Percentiles rank a stretch among this genome's conserved stretches.
Conservation (phyloP, 768 basidiomycete species). For the Gymnopilus dilepis region DNA sequence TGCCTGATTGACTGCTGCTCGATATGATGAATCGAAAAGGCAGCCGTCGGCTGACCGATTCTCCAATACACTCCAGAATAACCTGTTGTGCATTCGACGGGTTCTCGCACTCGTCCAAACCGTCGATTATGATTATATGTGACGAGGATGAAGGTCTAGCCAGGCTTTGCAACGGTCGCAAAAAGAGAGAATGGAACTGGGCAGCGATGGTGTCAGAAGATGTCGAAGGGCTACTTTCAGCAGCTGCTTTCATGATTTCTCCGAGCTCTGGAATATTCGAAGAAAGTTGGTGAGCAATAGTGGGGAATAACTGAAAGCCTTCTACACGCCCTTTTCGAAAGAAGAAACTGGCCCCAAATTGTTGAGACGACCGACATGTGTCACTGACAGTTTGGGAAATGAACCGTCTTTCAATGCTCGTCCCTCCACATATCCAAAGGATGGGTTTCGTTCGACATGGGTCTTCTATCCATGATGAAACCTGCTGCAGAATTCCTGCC, state of each 20-base stretch:
- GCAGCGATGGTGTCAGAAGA: neutral
- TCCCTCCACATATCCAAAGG: slow-evolving; percentile 2
- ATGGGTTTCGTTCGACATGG: neutral
- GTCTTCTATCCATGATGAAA: slow-evolving; percentile 10
- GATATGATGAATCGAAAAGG: slow-evolving; percentile 16
- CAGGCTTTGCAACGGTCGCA: slow-evolving; percentile 1
- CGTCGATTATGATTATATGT: slow-evolving; percentile 7
- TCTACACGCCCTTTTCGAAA: slow-evolving; percentile 4
- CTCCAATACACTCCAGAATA: slow-evolving; percentile 7
- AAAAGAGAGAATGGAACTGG: slow-evolving; percentile 12
- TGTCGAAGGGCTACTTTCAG: neutral
- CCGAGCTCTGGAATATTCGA: neutral
- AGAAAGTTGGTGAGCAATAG: slow-evolving; percentile 15
- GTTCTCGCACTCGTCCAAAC: slow-evolving; percentile 4
- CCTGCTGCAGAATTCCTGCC: neutral
- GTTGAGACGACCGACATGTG: neutral
- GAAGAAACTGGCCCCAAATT: slow-evolving; percentile 6
- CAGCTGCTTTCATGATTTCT: neutral
- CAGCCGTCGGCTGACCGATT: neutral
- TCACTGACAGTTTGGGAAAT: neutral
- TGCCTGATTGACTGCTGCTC: neutral
- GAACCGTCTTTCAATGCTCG: neutral
- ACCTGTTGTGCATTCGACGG: neutral
- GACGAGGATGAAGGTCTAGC: neutral
- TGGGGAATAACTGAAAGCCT: slow-evolving; percentile 3